Percentiles rank a stretch among this genome's conserved stretches.
Conservation (phyloP, 306 rosid genomes). For the Inga leiocalycina region DNA sequence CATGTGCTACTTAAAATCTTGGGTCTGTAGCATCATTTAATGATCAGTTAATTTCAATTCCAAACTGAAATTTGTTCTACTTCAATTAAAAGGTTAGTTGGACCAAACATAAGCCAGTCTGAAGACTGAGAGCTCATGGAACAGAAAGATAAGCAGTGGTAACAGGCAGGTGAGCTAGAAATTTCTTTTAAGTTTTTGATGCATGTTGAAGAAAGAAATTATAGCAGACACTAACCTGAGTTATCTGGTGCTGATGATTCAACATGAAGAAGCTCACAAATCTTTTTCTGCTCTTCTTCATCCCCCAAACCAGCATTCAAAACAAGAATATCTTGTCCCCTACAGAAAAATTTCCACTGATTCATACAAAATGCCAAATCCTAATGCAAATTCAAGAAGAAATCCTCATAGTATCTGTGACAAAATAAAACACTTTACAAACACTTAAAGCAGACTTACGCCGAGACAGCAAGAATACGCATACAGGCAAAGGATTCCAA, state of each 20-base stretch:
- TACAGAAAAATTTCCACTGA: slow-evolving; percentile 26
- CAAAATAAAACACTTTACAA: not conserved
- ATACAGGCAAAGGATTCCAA: slow-evolving; percentile 85
- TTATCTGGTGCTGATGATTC: slow-evolving; percentile 55
- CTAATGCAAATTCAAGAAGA: not conserved
- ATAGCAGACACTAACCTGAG: slow-evolving; percentile 59
- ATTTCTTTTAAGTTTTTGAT: not conserved
- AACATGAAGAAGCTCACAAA: slow-evolving; percentile 67
- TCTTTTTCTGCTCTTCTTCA: slow-evolving; percentile 73
- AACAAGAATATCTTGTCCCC: slow-evolving; percentile 80
- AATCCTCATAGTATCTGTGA: not conserved
- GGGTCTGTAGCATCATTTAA: not conserved
- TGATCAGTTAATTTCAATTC: slow-evolving; percentile 24
- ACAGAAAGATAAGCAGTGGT: not conserved
- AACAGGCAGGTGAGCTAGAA: not conserved
- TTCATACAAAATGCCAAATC: slow-evolving; percentile 31
- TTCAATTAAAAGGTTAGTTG: not conserved
- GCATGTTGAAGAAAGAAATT: not conserved
- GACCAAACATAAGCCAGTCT: slow-evolving; percentile 13
- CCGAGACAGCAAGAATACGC: slow-evolving; percentile 73
- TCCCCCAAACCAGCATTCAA: slow-evolving; percentile 73
- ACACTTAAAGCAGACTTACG: slow-evolving; percentile 57
- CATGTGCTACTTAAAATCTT: not conserved
- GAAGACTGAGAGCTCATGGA: not conserved
- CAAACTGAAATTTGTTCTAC: not conserved